Conservation (phyloP, 2,329 filamentous ascomycete species). For the Diplodia scrobiculata region DNA sequence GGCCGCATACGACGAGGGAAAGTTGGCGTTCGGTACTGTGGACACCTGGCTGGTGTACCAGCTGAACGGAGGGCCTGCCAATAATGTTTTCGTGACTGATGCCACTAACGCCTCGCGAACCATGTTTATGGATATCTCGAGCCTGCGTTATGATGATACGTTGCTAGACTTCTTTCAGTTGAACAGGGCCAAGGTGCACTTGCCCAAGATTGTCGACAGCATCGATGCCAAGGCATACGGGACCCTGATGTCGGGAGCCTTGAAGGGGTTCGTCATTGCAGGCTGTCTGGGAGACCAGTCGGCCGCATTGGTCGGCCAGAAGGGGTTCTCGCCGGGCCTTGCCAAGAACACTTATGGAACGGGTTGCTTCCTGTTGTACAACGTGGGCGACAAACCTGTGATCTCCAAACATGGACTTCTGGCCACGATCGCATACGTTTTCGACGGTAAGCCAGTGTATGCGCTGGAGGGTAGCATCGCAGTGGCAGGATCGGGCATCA, state of each 20-base stretch:
- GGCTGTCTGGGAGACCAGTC: conserved; percentile 86
- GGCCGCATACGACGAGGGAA: conserved; percentile 69
- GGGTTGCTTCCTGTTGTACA: conserved; percentile 86
- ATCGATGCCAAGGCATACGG: conserved; percentile 71
- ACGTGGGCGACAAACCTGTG: conserved; percentile 81
- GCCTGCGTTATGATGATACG: conserved; percentile 71
- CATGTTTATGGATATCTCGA: conserved; percentile 85
- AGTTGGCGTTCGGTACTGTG: conserved; percentile 76
- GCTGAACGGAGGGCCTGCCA: conserved; percentile 68
- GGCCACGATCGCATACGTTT: conserved; percentile 84
- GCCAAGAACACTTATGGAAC: conserved; percentile 94
- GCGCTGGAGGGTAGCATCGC: conserved; percentile 83
- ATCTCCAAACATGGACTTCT: conserved; percentile 81
- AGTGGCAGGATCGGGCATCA: conserved; percentile 77
- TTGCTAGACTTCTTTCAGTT: conserved; percentile 76
- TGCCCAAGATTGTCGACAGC: conserved; percentile 76
- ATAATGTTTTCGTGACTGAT: conserved; percentile 73
- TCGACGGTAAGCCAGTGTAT: conserved; percentile 73
- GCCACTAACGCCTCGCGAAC: conserved; percentile 79
- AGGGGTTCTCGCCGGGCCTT: conserved; percentile 76
- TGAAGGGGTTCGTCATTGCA: conserved; percentile 68
- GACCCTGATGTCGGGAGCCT: conserved; percentile 60
- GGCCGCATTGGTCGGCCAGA: conserved; percentile 80
- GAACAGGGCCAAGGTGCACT: conserved; percentile 64
- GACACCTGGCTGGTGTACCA: conserved; percentile 81